Evolutionary conservation across 2,329 filamentous ascomycete genomes (phyloP).

Genomic region (Lecanosticta acicola): DNA sequence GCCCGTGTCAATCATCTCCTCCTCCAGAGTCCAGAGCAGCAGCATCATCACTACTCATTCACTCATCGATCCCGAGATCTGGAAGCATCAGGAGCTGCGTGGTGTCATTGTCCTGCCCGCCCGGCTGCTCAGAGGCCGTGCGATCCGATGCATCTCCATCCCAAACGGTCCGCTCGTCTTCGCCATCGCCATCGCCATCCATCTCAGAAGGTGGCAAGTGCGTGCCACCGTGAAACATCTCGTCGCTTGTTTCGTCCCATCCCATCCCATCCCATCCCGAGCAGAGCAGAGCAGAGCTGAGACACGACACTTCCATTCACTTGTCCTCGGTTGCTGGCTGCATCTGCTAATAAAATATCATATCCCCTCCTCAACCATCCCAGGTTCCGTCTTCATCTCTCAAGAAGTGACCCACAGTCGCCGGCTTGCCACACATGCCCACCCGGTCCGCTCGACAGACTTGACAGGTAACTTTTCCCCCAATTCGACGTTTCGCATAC

Average conservation of each 20-base stretch:
- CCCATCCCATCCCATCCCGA: conserved; percentile 3
- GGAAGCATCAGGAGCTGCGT: background rate
- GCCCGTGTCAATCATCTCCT: too few relatives aligned
- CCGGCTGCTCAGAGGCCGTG: background rate
- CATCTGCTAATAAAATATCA: background rate
- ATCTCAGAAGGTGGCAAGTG: too few relatives aligned
- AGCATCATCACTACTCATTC: too few relatives aligned
- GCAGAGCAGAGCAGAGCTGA: conserved; percentile 9
- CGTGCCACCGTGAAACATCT: background rate
- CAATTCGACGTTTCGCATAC: conserved; percentile 1
- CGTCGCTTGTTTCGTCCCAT: background rate
- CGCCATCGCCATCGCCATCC: background rate
- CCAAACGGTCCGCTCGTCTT: background rate
- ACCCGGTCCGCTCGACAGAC: conserved; percentile 3
- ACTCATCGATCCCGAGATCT: background rate
- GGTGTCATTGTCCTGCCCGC: background rate
- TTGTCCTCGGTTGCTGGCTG: background rate
- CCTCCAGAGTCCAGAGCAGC: too few relatives aligned
- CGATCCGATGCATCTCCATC: conserved; percentile 7
- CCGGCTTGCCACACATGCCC: background rate
- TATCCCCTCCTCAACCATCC: background rate
- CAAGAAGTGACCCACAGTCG: background rate
- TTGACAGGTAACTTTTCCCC: conserved; percentile 1
- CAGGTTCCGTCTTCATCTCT: background rate
- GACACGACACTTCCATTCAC: conserved; percentile 1